A percentile compares a stretch with the other conserved stretches of the same genome.
phyloP scores from a whole-genome alignment of 2,329 filamentous ascomycete species.

The Penicillium palitans region DNA sequence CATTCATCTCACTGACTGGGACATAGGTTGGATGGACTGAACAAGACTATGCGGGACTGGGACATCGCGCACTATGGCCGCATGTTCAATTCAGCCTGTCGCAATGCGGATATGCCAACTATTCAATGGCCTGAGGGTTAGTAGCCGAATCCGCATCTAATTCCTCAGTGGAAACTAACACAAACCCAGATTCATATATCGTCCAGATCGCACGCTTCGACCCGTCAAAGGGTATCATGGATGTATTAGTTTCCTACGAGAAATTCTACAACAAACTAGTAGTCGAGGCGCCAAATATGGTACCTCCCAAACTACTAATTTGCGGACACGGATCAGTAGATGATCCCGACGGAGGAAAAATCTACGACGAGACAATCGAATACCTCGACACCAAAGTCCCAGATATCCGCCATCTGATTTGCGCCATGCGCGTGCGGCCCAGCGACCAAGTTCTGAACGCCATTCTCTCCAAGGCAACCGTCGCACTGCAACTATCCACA shows the following conservation, averaged over 20 bases:
- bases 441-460: slow-evolving; percentile 79
- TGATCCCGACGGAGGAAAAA: slow-evolving; percentile 71
- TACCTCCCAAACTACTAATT: slow-evolving; percentile 70
- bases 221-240: slow-evolving; percentile 77
- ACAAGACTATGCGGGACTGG: slow-evolving; percentile 71
- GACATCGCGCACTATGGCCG: slow-evolving; percentile 72
- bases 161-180: slow-evolving; percentile 49
- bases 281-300: slow-evolving; percentile 49
- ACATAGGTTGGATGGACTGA: slow-evolving; percentile 70
- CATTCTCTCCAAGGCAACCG: slow-evolving; percentile 68
- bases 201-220: slow-evolving; percentile 81
- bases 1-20: slow-evolving; percentile 21
- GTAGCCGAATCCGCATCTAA: neutral
- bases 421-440: slow-evolving; percentile 73
- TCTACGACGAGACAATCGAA: slow-evolving; percentile 72
- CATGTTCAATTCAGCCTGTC: slow-evolving; percentile 66
- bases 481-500: slow-evolving; percentile 76
- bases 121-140: slow-evolving; percentile 43
- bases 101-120: slow-evolving; percentile 53
- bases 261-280: slow-evolving; percentile 65
- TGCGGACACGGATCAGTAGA: slow-evolving; percentile 79
- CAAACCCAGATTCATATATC: slow-evolving; percentile 64
- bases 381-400: slow-evolving; percentile 64
- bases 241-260: slow-evolving; percentile 73
- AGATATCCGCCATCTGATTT: slow-evolving; percentile 64